Percentiles rank a stretch among this genome's conserved stretches.
phyloP scores from a whole-genome alignment of 768 basidiomycete genomes.

The Mycena floridula region DNA sequence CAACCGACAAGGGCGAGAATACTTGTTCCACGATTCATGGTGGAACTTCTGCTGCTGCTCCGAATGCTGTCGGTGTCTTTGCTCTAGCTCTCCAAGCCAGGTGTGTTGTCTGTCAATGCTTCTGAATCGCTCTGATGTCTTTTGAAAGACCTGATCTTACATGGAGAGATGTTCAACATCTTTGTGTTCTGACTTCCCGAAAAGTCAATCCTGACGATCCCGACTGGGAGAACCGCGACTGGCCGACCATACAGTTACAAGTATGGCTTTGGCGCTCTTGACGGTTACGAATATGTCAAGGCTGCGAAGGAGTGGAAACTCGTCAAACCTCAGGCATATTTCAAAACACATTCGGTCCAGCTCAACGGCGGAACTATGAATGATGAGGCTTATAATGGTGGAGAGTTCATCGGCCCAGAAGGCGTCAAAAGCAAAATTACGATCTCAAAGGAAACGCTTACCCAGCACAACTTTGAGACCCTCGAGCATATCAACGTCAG shows the following conservation, averaged over 20 bases:
- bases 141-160: conserved; percentile 76
- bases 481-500: conserved; percentile 90
- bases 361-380: conserved; percentile 57
- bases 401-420: conserved; percentile 54
- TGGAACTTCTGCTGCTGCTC: conserved; percentile 96
- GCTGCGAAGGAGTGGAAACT: conserved; percentile 77
- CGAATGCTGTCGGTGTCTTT: conserved; percentile 91
- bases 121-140: conserved; percentile 6
- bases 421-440: conserved; percentile 63
- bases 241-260: conserved; percentile 78
- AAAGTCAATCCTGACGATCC: conserved; percentile 84
- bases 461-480: conserved; percentile 71
- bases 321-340: conserved; percentile 94
- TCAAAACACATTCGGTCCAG: conserved; percentile 68
- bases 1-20: conserved; percentile 87
- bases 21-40: conserved; percentile 81
- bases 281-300: conserved; percentile 77
- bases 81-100: conserved; percentile 85
- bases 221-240: conserved; percentile 85
- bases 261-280: conserved; percentile 89
- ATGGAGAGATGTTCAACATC: conserved; percentile 94
- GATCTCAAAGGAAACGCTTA: conserved; percentile 61
- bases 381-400: conserved; percentile 51
- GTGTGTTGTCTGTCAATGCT: conserved; percentile 30
- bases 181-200: conserved; percentile 72